Base-by-base conservation (phyloP, 2,329 filamentous ascomycete genomes). In the Pezicula carpinea region DNA sequence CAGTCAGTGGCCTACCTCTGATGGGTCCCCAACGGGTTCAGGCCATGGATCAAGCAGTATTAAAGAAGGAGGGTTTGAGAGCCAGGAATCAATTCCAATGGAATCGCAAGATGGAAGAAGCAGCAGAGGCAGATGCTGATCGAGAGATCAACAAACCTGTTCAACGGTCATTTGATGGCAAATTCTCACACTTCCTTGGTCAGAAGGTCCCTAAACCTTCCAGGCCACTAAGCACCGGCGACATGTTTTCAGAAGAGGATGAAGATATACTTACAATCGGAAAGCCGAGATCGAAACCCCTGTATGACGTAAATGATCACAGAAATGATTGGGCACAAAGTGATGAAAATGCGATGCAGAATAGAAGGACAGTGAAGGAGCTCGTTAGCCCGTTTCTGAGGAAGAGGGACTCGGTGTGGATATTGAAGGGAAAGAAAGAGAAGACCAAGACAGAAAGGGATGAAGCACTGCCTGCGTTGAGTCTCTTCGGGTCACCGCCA, bases 301-400 rank as follows among this genome's bases (percentile, higher is more conserved):
- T 36, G 18, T 44, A 46, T 14, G 51, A 59, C 35, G 42, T 39
- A 26, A 51, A 44, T 22, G 55, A 61, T 39, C 22, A 44, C 38
- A 46, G 56, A 17, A 55, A 57, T 41, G 77, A 82, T 60, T 83
- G 79, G 79, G 75, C 75, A 23, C 78, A 82, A 59, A 74, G 70
- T 55, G 78, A 81, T 51, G 75, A 80, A 61, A 48, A 54, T 13
- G 51, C 48, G 29, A 44, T 31, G 5, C 50, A 51, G 42, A 55
- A 14, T 41, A 51, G 49, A 51, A 55, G 51, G 55, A 53, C 48
- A 44, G 54, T 47, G 42, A 58, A 50, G 34, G 50, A 55, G 14
- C 44, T 39, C 26, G 43, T 50, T 3, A 52, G 50, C 15, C 66
- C 46, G 46, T 67, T 52, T 5, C 58, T 76, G 43, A 61, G 66